A percentile compares a stretch with the other conserved stretches of the same genome.
Conservation (phyloP, 2,329 filamentous ascomycete genomes). For the Penicillium sp. region DNA sequence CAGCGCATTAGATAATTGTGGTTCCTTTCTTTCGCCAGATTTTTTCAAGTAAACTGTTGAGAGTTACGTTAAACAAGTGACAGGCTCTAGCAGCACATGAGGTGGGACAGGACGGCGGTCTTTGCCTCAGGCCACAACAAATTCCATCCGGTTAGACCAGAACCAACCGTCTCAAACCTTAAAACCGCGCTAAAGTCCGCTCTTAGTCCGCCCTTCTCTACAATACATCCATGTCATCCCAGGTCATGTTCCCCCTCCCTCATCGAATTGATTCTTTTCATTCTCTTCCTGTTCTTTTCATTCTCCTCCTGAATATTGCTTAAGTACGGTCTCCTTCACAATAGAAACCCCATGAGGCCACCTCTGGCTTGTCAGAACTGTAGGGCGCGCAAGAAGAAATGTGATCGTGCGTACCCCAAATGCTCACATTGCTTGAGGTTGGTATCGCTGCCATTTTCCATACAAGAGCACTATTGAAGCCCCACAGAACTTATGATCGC, state of each 20-base stretch:
- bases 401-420: slow-evolving; percentile 15
- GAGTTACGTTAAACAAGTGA: too few relatives aligned
- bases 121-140: too few relatives aligned
- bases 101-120: too few relatives aligned
- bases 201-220: background rate
- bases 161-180: too few relatives aligned
- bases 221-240: background rate
- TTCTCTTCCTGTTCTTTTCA: background rate
- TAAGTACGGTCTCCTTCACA: background rate
- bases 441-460: background rate
- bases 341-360: slow-evolving; percentile 8
- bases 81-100: too few relatives aligned
- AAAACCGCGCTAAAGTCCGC: background rate
- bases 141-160: too few relatives aligned
- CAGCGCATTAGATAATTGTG: background rate
- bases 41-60: too few relatives aligned
- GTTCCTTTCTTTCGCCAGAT: too few relatives aligned
- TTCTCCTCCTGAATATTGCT: background rate
- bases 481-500: slow-evolving; percentile 1
- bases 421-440: slow-evolving; percentile 17
- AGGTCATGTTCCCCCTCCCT: background rate
- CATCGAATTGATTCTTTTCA: background rate
- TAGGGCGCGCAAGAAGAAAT: slow-evolving; percentile 17
- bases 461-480: background rate
- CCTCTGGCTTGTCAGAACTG: slow-evolving; percentile 17